Evolutionary conservation across 2,329 filamentous ascomycete species (phyloP), one percentile per base, ranked within the genome.

Genomic region (Calcarisporium arbuscula): DNA sequence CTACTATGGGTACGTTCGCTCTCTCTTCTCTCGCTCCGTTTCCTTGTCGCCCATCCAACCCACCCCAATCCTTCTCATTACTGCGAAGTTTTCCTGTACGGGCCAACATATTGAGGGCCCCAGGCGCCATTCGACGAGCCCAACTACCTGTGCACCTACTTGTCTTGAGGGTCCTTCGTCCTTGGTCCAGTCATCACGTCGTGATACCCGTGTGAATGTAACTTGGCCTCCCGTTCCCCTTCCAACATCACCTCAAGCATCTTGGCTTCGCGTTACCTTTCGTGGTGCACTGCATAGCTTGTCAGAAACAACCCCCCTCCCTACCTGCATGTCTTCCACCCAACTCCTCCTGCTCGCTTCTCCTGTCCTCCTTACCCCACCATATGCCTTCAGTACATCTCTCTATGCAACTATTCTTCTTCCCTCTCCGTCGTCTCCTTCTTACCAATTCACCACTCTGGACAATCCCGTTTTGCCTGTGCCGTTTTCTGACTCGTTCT

Each of bases 281-380:
- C 50, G 49, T 45, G 42, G 48, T 51, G 41, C 49, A 48, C 47
- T 14, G 28, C 43, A 45, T 57, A 53, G 45, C 55, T 58, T 54
- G 50, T 55, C 50, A 47, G 40, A 50, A 50, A n/a, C n/a, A n/a
- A n/a, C n/a, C n/a, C 46, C 53, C 61, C 57, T 57, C 58, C 58
- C 57, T 57, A 61, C 53, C 54, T 66, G 62, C 64, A 64, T 65
- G 56, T 62, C 55, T 58, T 57, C 60, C 57, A 59, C 58, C 60
- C 60, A 56, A 60, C 54, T 62, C 64, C 60, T 63, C 63, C 58
- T 60, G 53, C 50, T 59, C 52, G 45, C 46, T 56, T 52, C 48
- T 48, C 47, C 49, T 51, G 45, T 47, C 48, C 50, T 47, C 40
- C 43, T 44, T 54, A 56, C 54, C 57, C 57, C 54, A 61, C 58